A percentile compares a stretch with the other conserved stretches of the same genome.
These are phyloP conservation scores for Melanomma pulvis-pyrius DNA, from an alignment of 495 filamentous ascomycete genomes.

Conservation along the genomic window DNA sequence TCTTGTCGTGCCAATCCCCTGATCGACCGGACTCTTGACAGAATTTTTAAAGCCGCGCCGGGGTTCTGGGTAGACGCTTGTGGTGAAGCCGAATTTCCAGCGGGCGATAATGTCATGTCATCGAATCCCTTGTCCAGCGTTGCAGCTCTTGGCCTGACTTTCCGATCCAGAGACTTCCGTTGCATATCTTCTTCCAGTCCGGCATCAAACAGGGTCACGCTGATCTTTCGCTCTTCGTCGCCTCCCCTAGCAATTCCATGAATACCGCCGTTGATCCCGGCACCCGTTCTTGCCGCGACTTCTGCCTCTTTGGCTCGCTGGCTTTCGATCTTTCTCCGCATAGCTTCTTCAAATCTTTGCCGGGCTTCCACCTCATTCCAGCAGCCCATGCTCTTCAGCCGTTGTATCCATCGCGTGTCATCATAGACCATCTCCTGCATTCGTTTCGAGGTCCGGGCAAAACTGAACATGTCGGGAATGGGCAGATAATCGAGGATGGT, in stretches of 20 bases:
- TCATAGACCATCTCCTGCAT: conserved; percentile 99
- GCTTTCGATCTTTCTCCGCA: conserved; percentile 67
- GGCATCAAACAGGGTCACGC: conserved; percentile 73
- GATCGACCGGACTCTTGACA: conserved; percentile 73
- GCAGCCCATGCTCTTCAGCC: conserved; percentile 79
- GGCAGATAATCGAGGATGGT: conserved; percentile 87
- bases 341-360: conserved; percentile 70
- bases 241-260: conserved; percentile 40
- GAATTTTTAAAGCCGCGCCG: conserved; percentile 62
- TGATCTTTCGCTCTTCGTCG: conserved; percentile 34
- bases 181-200: conserved; percentile 57
- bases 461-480: conserved; percentile 77
- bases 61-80: conserved; percentile 49
- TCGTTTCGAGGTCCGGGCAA: conserved; percentile 83
- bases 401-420: conserved; percentile 90
- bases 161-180: conserved; percentile 39
- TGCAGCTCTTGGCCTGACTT: conserved; percentile 13
- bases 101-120: conserved; percentile 57
- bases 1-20: conserved; percentile 85
- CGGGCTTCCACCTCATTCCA: conserved; percentile 93
- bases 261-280: conserved; percentile 44
- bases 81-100: conserved; percentile 2
- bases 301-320: conserved; percentile 58
- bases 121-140: conserved; percentile 68
- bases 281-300: conserved; percentile 47